These are phyloP conservation scores for Saccharomycopsis crataegensis DNA, from an alignment of 1,139 yeast genomes.

Conservation along the genomic window DNA sequence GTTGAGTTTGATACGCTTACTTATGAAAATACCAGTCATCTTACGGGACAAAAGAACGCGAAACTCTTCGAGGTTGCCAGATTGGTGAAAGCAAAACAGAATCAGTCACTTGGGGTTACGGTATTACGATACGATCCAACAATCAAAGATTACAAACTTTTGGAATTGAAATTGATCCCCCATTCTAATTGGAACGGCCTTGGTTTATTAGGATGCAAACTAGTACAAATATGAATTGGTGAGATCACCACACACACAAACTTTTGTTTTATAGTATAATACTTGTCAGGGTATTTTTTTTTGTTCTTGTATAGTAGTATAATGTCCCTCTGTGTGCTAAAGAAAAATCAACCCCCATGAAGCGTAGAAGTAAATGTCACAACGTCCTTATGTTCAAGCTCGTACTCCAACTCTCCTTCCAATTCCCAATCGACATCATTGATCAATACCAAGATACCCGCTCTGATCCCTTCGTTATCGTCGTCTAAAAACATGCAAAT, in stretches of 20 bases:
- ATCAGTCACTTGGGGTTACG: slow-evolving; percentile 1
- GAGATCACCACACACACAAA: neutral
- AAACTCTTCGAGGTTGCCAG: slow-evolving; percentile 32
- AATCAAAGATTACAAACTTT: neutral
- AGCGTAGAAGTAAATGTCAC: slow-evolving; percentile 86
- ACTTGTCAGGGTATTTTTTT: too few species aligned
- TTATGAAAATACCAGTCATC: slow-evolving; percentile 12
- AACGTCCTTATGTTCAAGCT: slow-evolving; percentile 65
- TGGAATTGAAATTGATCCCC: slow-evolving; percentile 37
- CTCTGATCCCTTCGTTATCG: slow-evolving; percentile 58
- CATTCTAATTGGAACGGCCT: slow-evolving; percentile 57
- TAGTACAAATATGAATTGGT: slow-evolving; percentile 37
- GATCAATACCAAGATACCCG: slow-evolving; percentile 85
- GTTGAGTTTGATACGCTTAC: slow-evolving; percentile 36
- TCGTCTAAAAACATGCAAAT: slow-evolving; percentile 75
- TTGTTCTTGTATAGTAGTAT: neutral
- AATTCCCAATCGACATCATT: slow-evolving; percentile 98
- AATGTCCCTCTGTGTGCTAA: neutral
- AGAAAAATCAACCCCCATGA: slow-evolving; percentile 68
- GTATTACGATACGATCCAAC: neutral
- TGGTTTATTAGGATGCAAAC: slow-evolving; percentile 68
- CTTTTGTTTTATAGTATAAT: too few species aligned
- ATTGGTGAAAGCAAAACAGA: slow-evolving; percentile 19
- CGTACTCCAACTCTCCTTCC: slow-evolving; percentile 80
- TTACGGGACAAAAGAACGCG: slow-evolving; percentile 34